Conservation (phyloP, 2,329 filamentous ascomycete species). For the Albophoma yamanashiensis region DNA sequence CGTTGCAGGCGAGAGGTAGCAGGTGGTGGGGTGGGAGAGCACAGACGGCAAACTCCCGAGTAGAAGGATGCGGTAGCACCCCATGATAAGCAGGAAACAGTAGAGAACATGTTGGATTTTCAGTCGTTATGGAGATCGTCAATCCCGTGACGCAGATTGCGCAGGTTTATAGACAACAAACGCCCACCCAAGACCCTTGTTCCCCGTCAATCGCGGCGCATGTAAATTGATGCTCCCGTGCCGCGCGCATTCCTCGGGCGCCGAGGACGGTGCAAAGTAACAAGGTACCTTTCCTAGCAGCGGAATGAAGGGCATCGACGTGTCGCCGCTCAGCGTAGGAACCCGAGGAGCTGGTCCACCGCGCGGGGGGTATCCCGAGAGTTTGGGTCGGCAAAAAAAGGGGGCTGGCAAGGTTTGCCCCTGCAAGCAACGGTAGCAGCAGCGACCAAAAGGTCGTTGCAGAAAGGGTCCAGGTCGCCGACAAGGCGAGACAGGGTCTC, state of each 20-base stretch:
- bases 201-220: not conserved
- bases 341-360: conserved; percentile 19
- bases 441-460: not conserved
- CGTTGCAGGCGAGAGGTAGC: not conserved
- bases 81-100: not conserved
- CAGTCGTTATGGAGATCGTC: not conserved
- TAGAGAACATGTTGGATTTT: not conserved
- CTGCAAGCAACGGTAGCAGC: conserved; percentile 3
- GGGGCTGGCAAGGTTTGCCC: conserved; percentile 17
- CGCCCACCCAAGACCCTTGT: not conserved
- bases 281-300: not conserved
- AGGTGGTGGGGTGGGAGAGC: not conserved
- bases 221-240: not conserved
- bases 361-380: conserved; percentile 15
- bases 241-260: not conserved
- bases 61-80: not conserved
- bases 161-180: too few species aligned
- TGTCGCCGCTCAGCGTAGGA: not conserved
- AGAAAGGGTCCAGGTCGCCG: not conserved
- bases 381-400: conserved; percentile 23
- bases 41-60: not conserved
- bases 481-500: not conserved
- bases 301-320: not conserved
- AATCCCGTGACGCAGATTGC: not conserved
- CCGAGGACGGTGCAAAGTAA: too few species aligned